Conservation (phyloP, 257 asterid species). For the Solanum gracilifrons region DNA sequence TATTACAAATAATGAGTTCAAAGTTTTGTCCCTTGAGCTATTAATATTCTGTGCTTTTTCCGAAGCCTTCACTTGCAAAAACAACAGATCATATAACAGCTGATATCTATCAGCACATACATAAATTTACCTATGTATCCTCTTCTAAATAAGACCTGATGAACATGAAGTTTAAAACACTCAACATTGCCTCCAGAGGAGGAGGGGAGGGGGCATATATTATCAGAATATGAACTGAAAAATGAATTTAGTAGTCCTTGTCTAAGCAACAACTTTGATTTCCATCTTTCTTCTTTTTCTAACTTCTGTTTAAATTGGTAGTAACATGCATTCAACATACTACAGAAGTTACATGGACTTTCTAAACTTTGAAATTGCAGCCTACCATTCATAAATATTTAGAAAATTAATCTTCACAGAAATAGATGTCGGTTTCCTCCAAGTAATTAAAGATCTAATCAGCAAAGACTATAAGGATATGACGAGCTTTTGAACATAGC, state of each 20-base stretch:
- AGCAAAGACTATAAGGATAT: not conserved
- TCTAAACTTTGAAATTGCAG: not conserved
- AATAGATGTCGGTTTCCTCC: not conserved
- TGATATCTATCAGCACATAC: not conserved
- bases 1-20: constrained; percentile 76
- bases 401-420: not conserved
- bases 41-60: constrained; percentile 74
- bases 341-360: not conserved
- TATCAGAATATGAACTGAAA: not conserved
- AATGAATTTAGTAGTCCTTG: not conserved
- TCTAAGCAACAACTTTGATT: not conserved
- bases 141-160: not conserved
- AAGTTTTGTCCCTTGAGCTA: constrained; percentile 71
- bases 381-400: not conserved
- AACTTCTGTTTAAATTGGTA: not conserved
- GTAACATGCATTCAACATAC: not conserved
- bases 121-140: not conserved
- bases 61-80: constrained; percentile 77
- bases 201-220: not conserved
- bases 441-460: not conserved
- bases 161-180: not conserved
- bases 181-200: not conserved
- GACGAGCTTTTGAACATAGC: not conserved
- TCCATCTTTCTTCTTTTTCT: not conserved
- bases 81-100: not conserved